Evolutionary conservation across 2,329 filamentous ascomycete genomes (phyloP).

Genomic region (Gliomastix tumulicola): DNA sequence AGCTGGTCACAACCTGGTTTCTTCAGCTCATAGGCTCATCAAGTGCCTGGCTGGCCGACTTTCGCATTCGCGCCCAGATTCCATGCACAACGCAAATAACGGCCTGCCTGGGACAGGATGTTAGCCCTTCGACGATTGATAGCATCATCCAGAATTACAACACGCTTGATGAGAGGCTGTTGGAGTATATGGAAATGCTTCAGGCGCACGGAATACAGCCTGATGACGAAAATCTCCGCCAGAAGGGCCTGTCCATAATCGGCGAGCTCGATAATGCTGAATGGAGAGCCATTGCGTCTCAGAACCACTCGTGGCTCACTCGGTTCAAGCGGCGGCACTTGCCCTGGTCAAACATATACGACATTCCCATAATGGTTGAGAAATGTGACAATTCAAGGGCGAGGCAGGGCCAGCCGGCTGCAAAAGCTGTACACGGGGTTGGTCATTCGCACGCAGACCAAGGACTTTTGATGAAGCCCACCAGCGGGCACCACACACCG

Average conservation of each 20-base stretch:
- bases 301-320: constrained; percentile 13
- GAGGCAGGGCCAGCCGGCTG: too few species aligned
- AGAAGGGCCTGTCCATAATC: constrained; percentile 11
- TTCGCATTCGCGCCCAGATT: too few species aligned
- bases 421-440: neutral
- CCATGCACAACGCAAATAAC: too few species aligned
- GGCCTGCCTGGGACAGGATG: too few species aligned
- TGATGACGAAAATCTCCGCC: constrained; percentile 8
- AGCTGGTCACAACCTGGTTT: constrained; percentile 16
- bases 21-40: constrained; percentile 10
- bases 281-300: constrained; percentile 9
- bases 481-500: neutral
- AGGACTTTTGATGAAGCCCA: neutral
- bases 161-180: constrained; percentile 8
- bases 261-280: constrained; percentile 8
- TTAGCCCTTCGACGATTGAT: constrained; percentile 1
- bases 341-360: constrained; percentile 2
- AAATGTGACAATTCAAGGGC: too few species aligned
- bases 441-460: neutral
- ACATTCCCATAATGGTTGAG: neutral
- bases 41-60: constrained; percentile 10
- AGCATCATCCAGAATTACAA: constrained; percentile 13
- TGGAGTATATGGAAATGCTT: constrained; percentile 9
- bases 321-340: constrained; percentile 14
- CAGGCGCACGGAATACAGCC: constrained; percentile 11